Base-by-base conservation (phyloP, 2,329 filamentous ascomycete genomes). In the Akanthomyces lecanii region DNA sequence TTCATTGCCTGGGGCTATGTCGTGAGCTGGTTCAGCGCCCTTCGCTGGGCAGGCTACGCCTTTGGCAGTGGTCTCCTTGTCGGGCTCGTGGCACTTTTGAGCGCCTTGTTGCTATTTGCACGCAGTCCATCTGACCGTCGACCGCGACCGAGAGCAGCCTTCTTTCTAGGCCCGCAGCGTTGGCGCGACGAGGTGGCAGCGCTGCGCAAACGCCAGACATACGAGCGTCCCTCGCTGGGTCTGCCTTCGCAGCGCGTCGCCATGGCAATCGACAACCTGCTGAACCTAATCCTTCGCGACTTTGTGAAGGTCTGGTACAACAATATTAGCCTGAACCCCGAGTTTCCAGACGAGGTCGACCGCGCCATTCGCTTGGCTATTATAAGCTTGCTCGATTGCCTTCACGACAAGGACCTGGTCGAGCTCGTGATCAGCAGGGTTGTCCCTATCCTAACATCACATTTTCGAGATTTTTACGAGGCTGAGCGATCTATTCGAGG, bases 301-400 rank as follows among this genome's bases (percentile, higher is more conserved):
- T 97, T 96, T 73, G 86, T 99, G 63, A 85, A 84, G 63, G 89
- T 88, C 53, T 99, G 95, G 95, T 98, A 97, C 75, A 83, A 82
- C 38, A 85, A 87, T 70, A 97, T 99, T 72, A 97, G 91, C 77
- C 83, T 82, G 66, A 92, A 89, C 70, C 86, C 89, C 1, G 83
- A 85, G 0, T 99, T 99, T 70, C 81, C 89, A 63, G 89, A 97
- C 73, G 89, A 97, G 76, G 89, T 98, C 63, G 94, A 99, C 75
- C 87, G 84, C 67, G 84, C 87, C 5, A 85, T 97, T 67, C 87
- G 95, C 52, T 78, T 84, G 64, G 91, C 90, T 14, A 76, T 98
- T 65, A 79, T 81, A 55, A 86, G 84, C 69, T 78, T 98, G 65
- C 84, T 86, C 64, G 89, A 92, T 70, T 85, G 89, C 65, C 77